Conservation (phyloP, 2,329 filamentous ascomycete genomes). For the Didymosphaeria variabile region DNA sequence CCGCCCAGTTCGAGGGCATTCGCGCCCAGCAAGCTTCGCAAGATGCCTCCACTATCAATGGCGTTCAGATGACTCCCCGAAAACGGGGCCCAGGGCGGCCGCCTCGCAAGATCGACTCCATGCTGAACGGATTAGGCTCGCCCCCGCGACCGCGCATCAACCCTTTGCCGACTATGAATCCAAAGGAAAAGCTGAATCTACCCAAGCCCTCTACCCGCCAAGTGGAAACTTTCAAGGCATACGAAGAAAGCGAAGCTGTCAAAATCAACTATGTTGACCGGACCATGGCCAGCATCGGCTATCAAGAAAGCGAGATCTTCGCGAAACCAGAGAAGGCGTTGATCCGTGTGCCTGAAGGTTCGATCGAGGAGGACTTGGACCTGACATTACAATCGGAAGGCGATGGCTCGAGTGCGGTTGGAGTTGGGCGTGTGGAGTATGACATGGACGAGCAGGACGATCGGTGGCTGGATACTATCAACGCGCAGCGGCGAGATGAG, state of each 20-base stretch:
- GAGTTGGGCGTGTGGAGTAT: constrained; percentile 87
- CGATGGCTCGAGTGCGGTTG: constrained; percentile 61
- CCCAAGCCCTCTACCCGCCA: constrained; percentile 78
- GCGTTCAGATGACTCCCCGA: constrained; percentile 51
- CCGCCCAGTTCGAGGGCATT: constrained; percentile 45
- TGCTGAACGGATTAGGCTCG: constrained; percentile 67
- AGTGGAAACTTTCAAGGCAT: constrained; percentile 80
- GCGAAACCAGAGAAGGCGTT: constrained; percentile 78
- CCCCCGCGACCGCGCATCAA: constrained; percentile 71
- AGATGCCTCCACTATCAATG: constrained; percentile 35
- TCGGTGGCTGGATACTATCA: constrained; percentile 90
- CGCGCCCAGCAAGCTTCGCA: constrained; percentile 40
- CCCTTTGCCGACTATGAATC: constrained; percentile 81
- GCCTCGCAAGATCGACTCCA: constrained; percentile 68
- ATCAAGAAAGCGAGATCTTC: constrained; percentile 93
- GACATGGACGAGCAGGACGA: constrained; percentile 99
- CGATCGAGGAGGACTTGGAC: constrained; percentile 71
- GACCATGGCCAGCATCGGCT: constrained; percentile 94
- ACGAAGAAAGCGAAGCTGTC: constrained; percentile 85
- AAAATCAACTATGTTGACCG: constrained; percentile 94
- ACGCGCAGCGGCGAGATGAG: constrained; percentile 76
- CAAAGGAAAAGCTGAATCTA: constrained; percentile 80
- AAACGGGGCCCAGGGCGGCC: constrained; percentile 72
- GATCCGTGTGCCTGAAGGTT: constrained; percentile 68
- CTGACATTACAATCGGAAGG: constrained; percentile 66